phyloP scores from a whole-genome alignment of 140 eudicot genomes.

The Anethum foeniculum region DNA sequence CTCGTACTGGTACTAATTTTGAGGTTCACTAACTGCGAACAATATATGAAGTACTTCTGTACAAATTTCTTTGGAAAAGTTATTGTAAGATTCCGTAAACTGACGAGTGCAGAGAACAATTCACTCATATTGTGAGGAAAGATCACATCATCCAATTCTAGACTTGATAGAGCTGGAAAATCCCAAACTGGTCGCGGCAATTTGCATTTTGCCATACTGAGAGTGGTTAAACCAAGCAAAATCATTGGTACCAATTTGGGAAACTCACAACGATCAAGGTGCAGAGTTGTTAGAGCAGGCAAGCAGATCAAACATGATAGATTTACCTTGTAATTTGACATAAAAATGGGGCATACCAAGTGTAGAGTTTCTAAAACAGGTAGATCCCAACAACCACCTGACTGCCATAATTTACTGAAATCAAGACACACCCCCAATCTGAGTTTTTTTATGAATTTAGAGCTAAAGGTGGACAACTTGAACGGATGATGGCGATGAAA shows the following conservation, averaged over 20 bases:
- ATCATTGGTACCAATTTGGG: neutral
- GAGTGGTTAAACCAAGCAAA: neutral
- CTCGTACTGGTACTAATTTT: neutral
- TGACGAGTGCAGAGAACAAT: neutral
- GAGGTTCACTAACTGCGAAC: neutral
- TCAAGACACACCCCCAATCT: neutral
- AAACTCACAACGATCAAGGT: neutral
- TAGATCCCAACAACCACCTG: neutral
- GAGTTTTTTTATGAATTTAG: neutral
- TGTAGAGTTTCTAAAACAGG: neutral
- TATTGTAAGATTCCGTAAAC: neutral
- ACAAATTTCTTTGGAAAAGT: too few relatives aligned
- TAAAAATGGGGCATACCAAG: neutral
- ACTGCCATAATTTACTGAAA: neutral
- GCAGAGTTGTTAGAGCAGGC: neutral
- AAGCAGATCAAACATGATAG: neutral
- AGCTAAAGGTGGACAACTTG: neutral
- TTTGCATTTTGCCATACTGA: neutral
- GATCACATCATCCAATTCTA: neutral
- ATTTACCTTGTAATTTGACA: neutral
- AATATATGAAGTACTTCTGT: neutral
- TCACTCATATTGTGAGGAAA: neutral
- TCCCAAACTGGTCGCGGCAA: neutral
- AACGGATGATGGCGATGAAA: neutral
- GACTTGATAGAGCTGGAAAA: neutral